Evolutionary conservation across 306 rosid species (phyloP).

Genomic region (Begonia peltatifolia): DNA sequence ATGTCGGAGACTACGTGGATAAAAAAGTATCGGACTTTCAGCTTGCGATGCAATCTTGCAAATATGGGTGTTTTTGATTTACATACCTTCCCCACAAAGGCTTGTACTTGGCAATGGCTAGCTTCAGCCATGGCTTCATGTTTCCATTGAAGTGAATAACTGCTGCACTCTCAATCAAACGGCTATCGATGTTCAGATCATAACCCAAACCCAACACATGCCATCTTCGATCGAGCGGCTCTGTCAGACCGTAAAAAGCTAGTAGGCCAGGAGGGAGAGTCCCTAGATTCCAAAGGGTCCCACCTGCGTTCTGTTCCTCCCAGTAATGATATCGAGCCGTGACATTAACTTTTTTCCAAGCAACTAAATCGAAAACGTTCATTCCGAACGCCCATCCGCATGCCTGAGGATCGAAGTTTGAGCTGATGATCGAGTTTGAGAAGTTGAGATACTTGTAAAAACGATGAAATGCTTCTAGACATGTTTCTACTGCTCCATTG

Average conservation of each 20-base stretch:
- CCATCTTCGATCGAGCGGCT: slow-evolving; percentile 97
- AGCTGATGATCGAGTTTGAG: slow-evolving; percentile 8
- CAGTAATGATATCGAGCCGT: slow-evolving; percentile 10
- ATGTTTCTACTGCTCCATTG: slow-evolving; percentile 17
- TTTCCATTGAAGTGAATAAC: slow-evolving; percentile 78
- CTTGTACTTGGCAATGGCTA: slow-evolving; percentile 69
- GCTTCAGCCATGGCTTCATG: slow-evolving; percentile 93
- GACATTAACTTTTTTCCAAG: slow-evolving; percentile 9
- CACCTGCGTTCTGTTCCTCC: slow-evolving; percentile 37
- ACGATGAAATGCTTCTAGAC: slow-evolving; percentile 12
- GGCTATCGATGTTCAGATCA: slow-evolving; percentile 65
- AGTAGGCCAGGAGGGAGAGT: slow-evolving; percentile 88
- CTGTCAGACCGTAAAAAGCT: slow-evolving; percentile 76
- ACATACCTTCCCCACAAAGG: slow-evolving; percentile 75
- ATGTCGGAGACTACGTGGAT: slow-evolving; percentile 26
- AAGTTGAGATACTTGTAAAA: slow-evolving; percentile 13
- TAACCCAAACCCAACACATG: slow-evolving; percentile 89
- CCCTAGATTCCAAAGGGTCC: slow-evolving; percentile 74
- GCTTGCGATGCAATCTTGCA: slow-evolving; percentile 54
- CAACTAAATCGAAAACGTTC: slow-evolving; percentile 14
- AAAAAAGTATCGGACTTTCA: slow-evolving; percentile 45
- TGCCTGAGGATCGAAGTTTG: slow-evolving; percentile 14
- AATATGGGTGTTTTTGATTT: slow-evolving; percentile 59
- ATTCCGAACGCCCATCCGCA: slow-evolving; percentile 17
- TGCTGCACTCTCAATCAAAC: slow-evolving; percentile 75